phyloP scores from a whole-genome alignment of 2,329 filamentous ascomycete species.

The Epichloe coenophiala region DNA sequence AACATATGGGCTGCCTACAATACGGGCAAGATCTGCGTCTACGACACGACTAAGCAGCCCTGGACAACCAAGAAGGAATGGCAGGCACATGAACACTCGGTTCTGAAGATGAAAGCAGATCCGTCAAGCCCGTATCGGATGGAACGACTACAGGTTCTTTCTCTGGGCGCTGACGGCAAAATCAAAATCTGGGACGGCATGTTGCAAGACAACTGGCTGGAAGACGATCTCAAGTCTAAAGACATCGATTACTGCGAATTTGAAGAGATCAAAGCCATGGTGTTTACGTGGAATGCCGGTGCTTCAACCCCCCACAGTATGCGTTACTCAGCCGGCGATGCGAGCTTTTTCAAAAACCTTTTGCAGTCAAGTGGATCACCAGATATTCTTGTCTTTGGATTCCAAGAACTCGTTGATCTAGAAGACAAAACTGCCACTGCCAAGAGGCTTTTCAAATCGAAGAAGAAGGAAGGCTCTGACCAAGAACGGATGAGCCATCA shows the following conservation, averaged over 20 bases:
- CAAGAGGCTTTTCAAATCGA: conserved; percentile 86
- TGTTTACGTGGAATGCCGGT: conserved; percentile 95
- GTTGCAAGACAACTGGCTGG: conserved; percentile 89
- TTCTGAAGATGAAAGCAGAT: conserved; percentile 66
- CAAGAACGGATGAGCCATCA: conserved; percentile 93
- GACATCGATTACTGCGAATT: conserved; percentile 79
- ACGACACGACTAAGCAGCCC: conserved; percentile 68
- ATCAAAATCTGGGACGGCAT: conserved; percentile 84
- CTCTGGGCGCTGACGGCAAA: conserved; percentile 75
- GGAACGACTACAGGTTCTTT: conserved; percentile 72
- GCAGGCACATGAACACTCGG: conserved; percentile 76
- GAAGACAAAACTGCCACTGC: conserved; percentile 96
- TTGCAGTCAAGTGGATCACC: conserved; percentile 65
- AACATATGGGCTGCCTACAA: conserved; percentile 91
- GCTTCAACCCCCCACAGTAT: conserved; percentile 86
- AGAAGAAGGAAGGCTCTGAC: conserved; percentile 69
- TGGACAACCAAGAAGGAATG: conserved; percentile 93
- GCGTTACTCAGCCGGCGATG: conserved; percentile 61
- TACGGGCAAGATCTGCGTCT: conserved; percentile 85
- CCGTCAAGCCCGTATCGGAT: conserved; percentile 72
- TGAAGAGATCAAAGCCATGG: conserved; percentile 61
- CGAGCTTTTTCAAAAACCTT: conserved; percentile 67
- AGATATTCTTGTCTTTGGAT: conserved; percentile 89
- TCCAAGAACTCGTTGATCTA: conserved; percentile 95
- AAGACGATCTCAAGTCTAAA: conserved; percentile 70